Evolutionary conservation across 1,139 yeast species (phyloP).

Genomic region (Saccharomyces hybrid): DNA sequence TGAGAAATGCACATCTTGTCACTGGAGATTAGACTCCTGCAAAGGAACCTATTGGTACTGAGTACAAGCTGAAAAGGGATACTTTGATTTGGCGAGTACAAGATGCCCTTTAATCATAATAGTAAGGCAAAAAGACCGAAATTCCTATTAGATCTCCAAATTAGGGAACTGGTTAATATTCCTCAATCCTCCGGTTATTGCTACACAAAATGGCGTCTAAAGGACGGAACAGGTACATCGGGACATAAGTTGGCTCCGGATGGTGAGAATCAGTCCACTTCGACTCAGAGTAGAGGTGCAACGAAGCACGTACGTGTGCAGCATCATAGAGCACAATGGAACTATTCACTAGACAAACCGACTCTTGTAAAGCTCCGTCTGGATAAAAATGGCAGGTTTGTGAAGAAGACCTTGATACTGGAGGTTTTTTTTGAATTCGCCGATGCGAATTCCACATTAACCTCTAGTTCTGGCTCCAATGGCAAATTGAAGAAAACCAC

Average conservation of each 20-base stretch:
- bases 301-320: slow-evolving; percentile 35
- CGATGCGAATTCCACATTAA: slow-evolving; percentile 5
- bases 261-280: slow-evolving; percentile 28
- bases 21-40: too few species aligned
- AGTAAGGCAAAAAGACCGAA: slow-evolving; percentile 4
- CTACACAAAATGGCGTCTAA: slow-evolving; percentile 52
- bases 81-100: too few species aligned
- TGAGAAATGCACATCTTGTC: too few species aligned
- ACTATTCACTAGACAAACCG: slow-evolving; percentile 34
- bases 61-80: too few species aligned
- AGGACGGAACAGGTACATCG: slow-evolving; percentile 35
- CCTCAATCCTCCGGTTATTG: slow-evolving; percentile 74
- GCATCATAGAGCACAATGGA: slow-evolving; percentile 47
- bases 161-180: slow-evolving; percentile 68
- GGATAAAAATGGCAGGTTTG: slow-evolving; percentile 32
- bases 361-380: slow-evolving; percentile 38
- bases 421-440: slow-evolving; percentile 34
- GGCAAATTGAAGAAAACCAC: slow-evolving; percentile 4
- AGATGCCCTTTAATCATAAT: slow-evolving; percentile 14
- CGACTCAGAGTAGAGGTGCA: slow-evolving; percentile 2
- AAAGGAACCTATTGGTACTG: not conserved
- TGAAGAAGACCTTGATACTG: slow-evolving; percentile 33
- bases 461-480: slow-evolving; percentile 1
- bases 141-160: slow-evolving; percentile 42
- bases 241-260: slow-evolving; percentile 4